A percentile compares a stretch with the other conserved stretches of the same genome.
These are phyloP conservation scores for Blepharisma japonicum DNA, from an alignment of 73 alveolate species.

Conservation along the genomic window DNA sequence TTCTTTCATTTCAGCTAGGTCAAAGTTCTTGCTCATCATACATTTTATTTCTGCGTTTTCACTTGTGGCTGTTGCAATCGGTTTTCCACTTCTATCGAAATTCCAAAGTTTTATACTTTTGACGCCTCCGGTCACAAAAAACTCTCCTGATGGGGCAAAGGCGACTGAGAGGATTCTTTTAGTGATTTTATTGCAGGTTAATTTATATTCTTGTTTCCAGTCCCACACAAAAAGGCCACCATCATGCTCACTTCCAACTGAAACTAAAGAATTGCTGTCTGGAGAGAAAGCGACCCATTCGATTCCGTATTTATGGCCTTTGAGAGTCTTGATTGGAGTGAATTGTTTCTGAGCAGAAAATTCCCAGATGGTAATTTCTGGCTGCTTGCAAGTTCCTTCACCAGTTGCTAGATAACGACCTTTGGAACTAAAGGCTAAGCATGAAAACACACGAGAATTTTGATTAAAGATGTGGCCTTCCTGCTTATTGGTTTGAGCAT, in stretches of 20 bases:
- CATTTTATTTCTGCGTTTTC: slow-evolving; percentile 47
- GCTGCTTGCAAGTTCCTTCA: slow-evolving; percentile 85
- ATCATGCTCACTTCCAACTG: slow-evolving; percentile 93
- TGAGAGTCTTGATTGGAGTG: slow-evolving; percentile 40
- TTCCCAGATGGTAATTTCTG: slow-evolving; percentile 82
- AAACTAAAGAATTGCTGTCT: slow-evolving; percentile 69
- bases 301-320: slow-evolving; percentile 92
- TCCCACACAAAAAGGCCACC: slow-evolving; percentile 85
- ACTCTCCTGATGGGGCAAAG: slow-evolving; percentile 60
- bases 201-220: slow-evolving; percentile 52
- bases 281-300: slow-evolving; percentile 83
- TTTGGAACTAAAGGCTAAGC: slow-evolving; percentile 36
- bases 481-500: slow-evolving; percentile 55
- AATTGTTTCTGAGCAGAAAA: slow-evolving; percentile 28
- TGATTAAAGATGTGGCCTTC: slow-evolving; percentile 36
- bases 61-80: slow-evolving; percentile 41
- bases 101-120: slow-evolving; percentile 75
- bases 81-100: slow-evolving; percentile 64
- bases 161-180: slow-evolving; percentile 59
- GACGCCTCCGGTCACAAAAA: slow-evolving; percentile 77
- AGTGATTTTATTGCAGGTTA: slow-evolving; percentile 67
- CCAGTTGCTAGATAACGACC: slow-evolving; percentile 50
- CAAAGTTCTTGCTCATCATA: slow-evolving; percentile 69
- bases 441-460: slow-evolving; percentile 65
- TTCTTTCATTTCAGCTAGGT: slow-evolving; percentile 50